Base-by-base conservation (phyloP, 2,329 filamentous ascomycete species). In the Capronia epimyces region DNA sequence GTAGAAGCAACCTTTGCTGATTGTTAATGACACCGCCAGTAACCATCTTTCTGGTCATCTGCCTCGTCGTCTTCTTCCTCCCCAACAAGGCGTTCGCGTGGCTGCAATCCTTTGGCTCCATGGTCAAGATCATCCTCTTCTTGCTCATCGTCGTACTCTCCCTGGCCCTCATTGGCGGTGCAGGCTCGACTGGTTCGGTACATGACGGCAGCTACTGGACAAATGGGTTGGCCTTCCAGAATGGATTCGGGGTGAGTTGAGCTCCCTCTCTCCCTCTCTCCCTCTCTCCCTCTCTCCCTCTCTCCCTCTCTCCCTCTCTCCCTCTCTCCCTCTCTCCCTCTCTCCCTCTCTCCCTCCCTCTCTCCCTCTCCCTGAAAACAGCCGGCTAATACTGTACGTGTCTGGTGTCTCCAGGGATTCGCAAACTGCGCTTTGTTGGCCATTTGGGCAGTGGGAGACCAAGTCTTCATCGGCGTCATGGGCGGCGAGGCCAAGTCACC, bases 121-220 rank as follows among this genome's bases (percentile, higher is more conserved):
- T 69, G 10, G 58, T 71, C 47, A 72, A 72, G 49, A 66, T 71
- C 16, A 36, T 69, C 5, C 52, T 64, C 9, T 65, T 71, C 45
- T 43, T 72, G 12, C 61, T 70, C 15, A 60, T 71, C 45, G 65
- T 69, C 31, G 53, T 70, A 16, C 48, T 66, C n/a, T 63, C 61
- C 0, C 56, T 72, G 13, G 67, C 71, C 15, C 62, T 73, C 39
- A 64, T 70, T 24, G 51, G 62, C 8, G 71, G 71, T 8, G 71
- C 71, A 29, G 71, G 69, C 1, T 66, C 70, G 1, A 59, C 63
- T 2, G 64, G 67, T 25, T 62, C 61, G 3, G 60, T 64, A 39
- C 64, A 64, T 39, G 59, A 58, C 56, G 67, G 64, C 48, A 61
- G 55, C 31, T 66, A 60, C 36, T 65, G 69, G 69, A 57, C 51